Base-by-base conservation (phyloP, 2,329 filamentous ascomycete genomes). In the Trichoderma polysporum region DNA sequence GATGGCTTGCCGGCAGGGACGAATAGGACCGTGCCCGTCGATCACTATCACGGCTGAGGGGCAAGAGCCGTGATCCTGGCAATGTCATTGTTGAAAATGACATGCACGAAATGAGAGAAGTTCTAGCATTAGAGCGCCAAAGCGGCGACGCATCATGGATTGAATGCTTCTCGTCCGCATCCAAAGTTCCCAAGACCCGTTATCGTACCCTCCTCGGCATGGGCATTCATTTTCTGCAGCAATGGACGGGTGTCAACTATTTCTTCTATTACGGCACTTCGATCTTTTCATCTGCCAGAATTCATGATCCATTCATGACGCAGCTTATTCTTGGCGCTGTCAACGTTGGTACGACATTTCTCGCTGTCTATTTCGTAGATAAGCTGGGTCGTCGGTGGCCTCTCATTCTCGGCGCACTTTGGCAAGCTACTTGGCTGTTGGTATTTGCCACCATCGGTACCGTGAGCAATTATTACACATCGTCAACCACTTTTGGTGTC, bases 251-350 rank as follows among this genome's bases (percentile, higher is more conserved):
- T 76, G 71, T 85, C 63, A 87, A 86, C 76, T 88, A 85, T 76
- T 87, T 87, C 75, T 86, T 87, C 73, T 88, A 88, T 77, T 91
- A 90, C 73, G 85, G 85, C n/a, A 86, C 86, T 9, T 86, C 85
- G 10, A 86, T 93, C 73, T 93, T 93, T 76, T 68, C 84, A 64
- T 85, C 88, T 1, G 87, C 90, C 3, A 90, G 89, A 68, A 83
- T 92, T 54, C 76, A 83, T 1, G 89, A 92, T 76, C 86, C 86
- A 19, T 90, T 89, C 72, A 80, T 87, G 66, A 90, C 86, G 0
- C 88, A 90, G 73, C 86, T 92, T 74, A 91, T 92, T 68, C 82
- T 91, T 0, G 84, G 84, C 19, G 86, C 84, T 6, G 88, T 92
- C 70, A 92, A 92, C 72, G 88, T 92, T 12, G 83, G 80, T 69